Evolutionary conservation across 257 asterid genomes (phyloP), one percentile per base, ranked within the genome.

Genomic region (Ilex asprella): DNA sequence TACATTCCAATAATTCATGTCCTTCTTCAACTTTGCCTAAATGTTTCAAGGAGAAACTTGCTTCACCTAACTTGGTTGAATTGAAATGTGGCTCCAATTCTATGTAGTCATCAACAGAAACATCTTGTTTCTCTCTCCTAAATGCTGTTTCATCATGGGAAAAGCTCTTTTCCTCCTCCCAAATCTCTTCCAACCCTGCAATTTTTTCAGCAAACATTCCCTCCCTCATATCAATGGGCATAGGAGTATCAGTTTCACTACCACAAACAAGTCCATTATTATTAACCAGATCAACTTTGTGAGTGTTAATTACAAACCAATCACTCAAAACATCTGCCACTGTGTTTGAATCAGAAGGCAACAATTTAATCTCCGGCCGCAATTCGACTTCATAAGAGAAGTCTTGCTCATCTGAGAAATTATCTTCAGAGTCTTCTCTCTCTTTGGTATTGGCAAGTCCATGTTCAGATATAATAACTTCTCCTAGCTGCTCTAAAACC

Each of bases 41-140:
- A 66, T 58, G 61, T 27, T 31, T 62, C 49, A 31, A 10, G 44
- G 60, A n/a, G 41, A 58, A 29, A 32, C 57, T 58, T 30, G 55
- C 78, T 68, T 12, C 50, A 44, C 16, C 44, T 9, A 27, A 27
- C 27, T 56, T 61, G 30, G 51, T 29, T 16, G 53, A 51, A 35
- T 11, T 56, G 46, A 44, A 16, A 52, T 60, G 39, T 59, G 76
- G 79, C 63, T 77, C 74, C 65, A 85, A 31, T 66, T 85, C 92
- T 56, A 87, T 83, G 74, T 51, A 87, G 35, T 74, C 95, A 61
- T 75, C 86, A 6, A 79, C 82, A 60, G 52, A 61, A 58, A 63
- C 74, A 12, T 69, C 80, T 5, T 39, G 56, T 13, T 9, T 21
- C 32, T 63, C 60, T 30, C 7, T 60, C 35, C 13, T n/a, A 27